A percentile compares a stretch with the other conserved stretches of the same genome.
Conservation (phyloP, 2,329 filamentous ascomycete genomes). For the Corinectria fuckeliana region DNA sequence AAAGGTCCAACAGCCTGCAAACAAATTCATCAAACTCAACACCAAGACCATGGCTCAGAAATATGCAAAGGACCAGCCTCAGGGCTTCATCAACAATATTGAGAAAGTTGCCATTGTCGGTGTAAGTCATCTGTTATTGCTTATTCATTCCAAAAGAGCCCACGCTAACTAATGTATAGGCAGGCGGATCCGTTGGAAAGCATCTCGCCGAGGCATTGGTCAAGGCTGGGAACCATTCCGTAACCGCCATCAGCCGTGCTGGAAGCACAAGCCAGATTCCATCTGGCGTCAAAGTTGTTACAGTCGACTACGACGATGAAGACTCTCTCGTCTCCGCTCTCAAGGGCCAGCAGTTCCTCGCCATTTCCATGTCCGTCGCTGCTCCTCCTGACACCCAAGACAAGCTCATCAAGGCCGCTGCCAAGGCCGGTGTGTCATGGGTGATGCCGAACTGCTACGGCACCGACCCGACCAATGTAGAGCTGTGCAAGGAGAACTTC, state of each 20-base stretch:
- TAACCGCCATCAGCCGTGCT: conserved; percentile 58
- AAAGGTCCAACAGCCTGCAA: neutral
- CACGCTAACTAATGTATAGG: conserved; percentile 40
- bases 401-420: conserved; percentile 61
- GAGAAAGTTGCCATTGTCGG: conserved; percentile 55
- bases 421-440: conserved; percentile 60
- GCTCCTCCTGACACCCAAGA: conserved; percentile 54
- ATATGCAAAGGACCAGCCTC: conserved; percentile 46
- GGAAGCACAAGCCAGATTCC: conserved; percentile 52
- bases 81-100: conserved; percentile 49
- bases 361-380: conserved; percentile 57
- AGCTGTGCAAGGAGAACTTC: conserved; percentile 45
- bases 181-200: conserved; percentile 49
- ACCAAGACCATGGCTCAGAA: conserved; percentile 28
- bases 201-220: conserved; percentile 50
- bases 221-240: conserved; percentile 54
- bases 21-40: neutral
- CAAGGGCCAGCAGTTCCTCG: conserved; percentile 60
- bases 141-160: neutral
- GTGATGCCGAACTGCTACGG: conserved; percentile 62
- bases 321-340: conserved; percentile 56
- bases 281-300: conserved; percentile 48
- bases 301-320: conserved; percentile 54
- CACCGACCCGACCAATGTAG: conserved; percentile 47
- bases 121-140: conserved; percentile 47